Base-by-base conservation (phyloP, 495 filamentous ascomycete species). In the Saxispiralis lemnorum region DNA sequence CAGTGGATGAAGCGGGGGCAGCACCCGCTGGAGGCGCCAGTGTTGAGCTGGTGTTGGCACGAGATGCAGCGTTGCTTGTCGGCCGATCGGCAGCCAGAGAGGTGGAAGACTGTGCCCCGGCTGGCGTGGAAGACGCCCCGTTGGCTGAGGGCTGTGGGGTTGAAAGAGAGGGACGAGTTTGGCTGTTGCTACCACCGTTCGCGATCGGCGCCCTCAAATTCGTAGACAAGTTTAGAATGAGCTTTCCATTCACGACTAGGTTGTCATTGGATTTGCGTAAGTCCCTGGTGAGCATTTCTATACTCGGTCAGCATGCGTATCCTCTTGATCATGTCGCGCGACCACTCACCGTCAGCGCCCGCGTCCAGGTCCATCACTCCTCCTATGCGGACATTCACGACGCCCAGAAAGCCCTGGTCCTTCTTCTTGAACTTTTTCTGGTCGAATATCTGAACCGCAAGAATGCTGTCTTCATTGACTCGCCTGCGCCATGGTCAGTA, bases 381-480 rank as follows among this genome's bases (percentile, higher is more conserved):
- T 45, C 89, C 92, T 43, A 96, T 79, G 41, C 85, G 80, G 45
- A 96, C 79, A 59, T 97, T 97, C 52, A 97, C 94, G 31, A 97
- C 89, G 31, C 89, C 89, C 16, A 97, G 73, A 54, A 97, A 97
- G 1, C 89, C 89, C 59, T 97, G 89, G 55, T 96, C 89, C 82
- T 96, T 97, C 72, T 97, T 97, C 68, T 97, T 97, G 68, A 96
- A 97, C 62, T 97, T 97, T 69, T 95, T 96, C 61, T 97, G 89
- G 59, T 97, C 89, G 56, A 97, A 97, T 37, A 97, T 93, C 59
- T 97, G 89, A 34, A 97, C 85, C 15, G 88, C 87, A 16, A 97
- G 73, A 52, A 96, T 95, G 57, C 85, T 93, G 52, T 93, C 86
- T 56, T 96, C 89, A 38, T 75, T 83, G 44, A 80, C 88, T 61